Evolutionary conservation across 164 flowering plant genomes (phyloP).

Genomic region (grape (Vitis vinifera)): ASM3070453v1 NC_081821.1:1017001-1017500

Average conservation of each 20-base stretch:
- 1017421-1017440: too few relatives aligned
- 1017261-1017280: conserved; percentile 10
- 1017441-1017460: too few relatives aligned
- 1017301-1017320: not conserved
- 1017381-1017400: not conserved
- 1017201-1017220: conserved; percentile 6
- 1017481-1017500: conserved; percentile 11
- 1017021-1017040: not conserved
- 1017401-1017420: too few relatives aligned
- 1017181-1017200: not conserved
- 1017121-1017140: conserved; percentile 9
- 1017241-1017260: conserved; percentile 14
- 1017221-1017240: conserved; percentile 10
- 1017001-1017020: not conserved
- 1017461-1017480: conserved; percentile 27
- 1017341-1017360: not conserved
- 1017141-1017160: conserved; percentile 20
- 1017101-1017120: conserved; percentile 29
- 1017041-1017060: not conserved
- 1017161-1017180: conserved; percentile 5
- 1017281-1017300: conserved; percentile 15
- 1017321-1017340: not conserved
- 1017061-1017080: conserved; percentile 42
- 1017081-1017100: conserved; percentile 53
- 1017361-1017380: conserved; percentile 9